phyloP scores from a whole-genome alignment of 2,329 filamentous ascomycete genomes.

The Venturiaceae sp. region DNA sequence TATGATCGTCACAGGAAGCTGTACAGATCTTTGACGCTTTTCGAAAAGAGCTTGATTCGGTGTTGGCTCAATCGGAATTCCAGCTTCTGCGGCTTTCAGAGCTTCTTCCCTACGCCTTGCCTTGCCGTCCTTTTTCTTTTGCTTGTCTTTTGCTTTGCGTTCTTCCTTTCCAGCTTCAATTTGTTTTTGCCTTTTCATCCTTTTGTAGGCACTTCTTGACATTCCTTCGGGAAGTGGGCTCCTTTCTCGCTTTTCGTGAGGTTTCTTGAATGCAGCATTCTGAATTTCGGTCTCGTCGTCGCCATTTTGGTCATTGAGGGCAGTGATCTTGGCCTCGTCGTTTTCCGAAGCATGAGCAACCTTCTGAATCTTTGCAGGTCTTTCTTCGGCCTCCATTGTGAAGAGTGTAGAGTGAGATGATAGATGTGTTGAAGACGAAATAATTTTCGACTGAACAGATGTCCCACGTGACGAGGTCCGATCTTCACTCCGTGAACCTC shows the following conservation, averaged over 20 bases:
- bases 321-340: not conserved
- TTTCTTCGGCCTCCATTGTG: constrained; percentile 6
- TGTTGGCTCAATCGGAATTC: constrained; percentile 9
- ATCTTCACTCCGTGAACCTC: not conserved
- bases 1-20: constrained; percentile 53
- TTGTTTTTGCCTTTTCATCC: constrained; percentile 57
- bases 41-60: constrained; percentile 12
- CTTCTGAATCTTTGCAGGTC: constrained; percentile 45
- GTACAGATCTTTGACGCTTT: constrained; percentile 14
- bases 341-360: constrained; percentile 25
- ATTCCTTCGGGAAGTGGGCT: constrained; percentile 26
- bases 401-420: not conserved
- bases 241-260: constrained; percentile 10
- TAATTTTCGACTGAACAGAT: not conserved
- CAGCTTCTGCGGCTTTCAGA: constrained; percentile 14
- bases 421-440: not conserved
- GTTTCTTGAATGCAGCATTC: constrained; percentile 6
- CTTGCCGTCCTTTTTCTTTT: constrained; percentile 44
- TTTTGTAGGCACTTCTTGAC: constrained; percentile 84
- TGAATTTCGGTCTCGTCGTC: not conserved
- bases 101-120: constrained; percentile 32
- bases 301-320: not conserved
- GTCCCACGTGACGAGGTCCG: not conserved
- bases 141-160: constrained; percentile 48
- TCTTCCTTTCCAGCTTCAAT: constrained; percentile 64